Conservation (phyloP, 495 filamentous ascomycete species). For the Podospora anserina region DNA sequence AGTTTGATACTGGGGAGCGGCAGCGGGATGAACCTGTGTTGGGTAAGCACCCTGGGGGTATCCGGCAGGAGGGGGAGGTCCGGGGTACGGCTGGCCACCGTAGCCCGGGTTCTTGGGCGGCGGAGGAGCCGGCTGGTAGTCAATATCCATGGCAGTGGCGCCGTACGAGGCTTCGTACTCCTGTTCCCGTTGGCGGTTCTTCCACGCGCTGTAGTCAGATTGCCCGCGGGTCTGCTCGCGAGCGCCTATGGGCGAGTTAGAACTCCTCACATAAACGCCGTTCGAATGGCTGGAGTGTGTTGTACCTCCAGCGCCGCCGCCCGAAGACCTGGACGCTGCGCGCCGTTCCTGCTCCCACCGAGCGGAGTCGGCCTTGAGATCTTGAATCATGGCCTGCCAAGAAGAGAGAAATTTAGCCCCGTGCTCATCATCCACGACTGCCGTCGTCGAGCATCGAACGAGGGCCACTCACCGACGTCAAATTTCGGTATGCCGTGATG, state of each 20-base stretch:
- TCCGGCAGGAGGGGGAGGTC: constrained; percentile 16
- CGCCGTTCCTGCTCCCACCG: constrained; percentile 74
- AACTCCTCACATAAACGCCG: constrained; percentile 50
- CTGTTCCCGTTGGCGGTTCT: constrained; percentile 28
- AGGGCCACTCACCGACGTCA: constrained; percentile 69
- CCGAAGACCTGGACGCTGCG: constrained; percentile 42
- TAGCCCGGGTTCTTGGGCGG: constrained; percentile 16
- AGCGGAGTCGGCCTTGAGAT: constrained; percentile 76
- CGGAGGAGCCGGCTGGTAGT: constrained; percentile 21
- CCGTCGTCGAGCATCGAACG: neutral
- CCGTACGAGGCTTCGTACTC: constrained; percentile 21
- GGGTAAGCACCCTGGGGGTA: constrained; percentile 26
- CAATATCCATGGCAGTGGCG: constrained; percentile 31
- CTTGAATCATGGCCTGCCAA: constrained; percentile 77
- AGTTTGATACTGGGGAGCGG: constrained; percentile 21
- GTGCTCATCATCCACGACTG: neutral
- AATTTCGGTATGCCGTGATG: constrained; percentile 82
- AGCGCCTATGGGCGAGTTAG: constrained; percentile 55
- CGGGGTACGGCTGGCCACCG: constrained; percentile 20
- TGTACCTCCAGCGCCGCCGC: constrained; percentile 55
- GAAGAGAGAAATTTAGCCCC: neutral
- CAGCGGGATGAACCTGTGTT: constrained; percentile 19
- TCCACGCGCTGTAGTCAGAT: constrained; percentile 35
- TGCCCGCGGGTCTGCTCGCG: constrained; percentile 30
- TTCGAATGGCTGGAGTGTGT: constrained; percentile 52